These are phyloP conservation scores for Solidago caesia DNA, from an alignment of 129 eudicot genomes.

Conservation along the genomic window DNA sequence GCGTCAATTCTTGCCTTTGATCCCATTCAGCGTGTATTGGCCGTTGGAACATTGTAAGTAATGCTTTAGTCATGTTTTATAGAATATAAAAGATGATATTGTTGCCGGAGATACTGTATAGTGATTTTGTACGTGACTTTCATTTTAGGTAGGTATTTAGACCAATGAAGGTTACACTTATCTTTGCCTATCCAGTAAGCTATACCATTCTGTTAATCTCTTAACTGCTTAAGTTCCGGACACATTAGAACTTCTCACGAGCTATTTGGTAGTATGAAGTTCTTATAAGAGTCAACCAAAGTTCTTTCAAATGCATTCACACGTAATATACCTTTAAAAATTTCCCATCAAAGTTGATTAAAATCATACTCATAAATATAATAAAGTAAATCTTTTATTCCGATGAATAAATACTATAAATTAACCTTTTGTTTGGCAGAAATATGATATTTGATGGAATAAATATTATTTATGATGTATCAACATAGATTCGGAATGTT, in stretches of 20 bases:
- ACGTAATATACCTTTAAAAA: not conserved
- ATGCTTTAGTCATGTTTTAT: not conserved
- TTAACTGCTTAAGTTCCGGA: not conserved
- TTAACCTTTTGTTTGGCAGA: not conserved
- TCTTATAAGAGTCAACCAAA: too few species aligned
- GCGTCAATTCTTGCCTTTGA: conserved; percentile 87
- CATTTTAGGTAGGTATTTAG: not conserved
- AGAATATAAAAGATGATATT: conserved; percentile 8
- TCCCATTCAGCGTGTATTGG: conserved; percentile 83
- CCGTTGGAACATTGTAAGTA: conserved; percentile 90
- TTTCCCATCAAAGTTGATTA: not conserved
- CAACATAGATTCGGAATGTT: not conserved
- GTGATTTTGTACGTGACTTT: not conserved
- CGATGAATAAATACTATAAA: not conserved
- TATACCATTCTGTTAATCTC: too few species aligned
- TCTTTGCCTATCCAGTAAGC: not conserved
- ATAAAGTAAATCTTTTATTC: not conserved
- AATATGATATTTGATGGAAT: not conserved
- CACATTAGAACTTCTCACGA: not conserved
- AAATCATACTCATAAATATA: not conserved
- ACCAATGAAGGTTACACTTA: conserved; percentile 17
- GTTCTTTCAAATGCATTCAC: not conserved
- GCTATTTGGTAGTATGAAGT: too few species aligned
- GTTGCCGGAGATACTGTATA: not conserved
- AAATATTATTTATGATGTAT: not conserved